Percentiles rank a stretch among this genome's conserved stretches.
Conservation (phyloP, 768 basidiomycete species). For the Kwoniella mangroviensis region DNA sequence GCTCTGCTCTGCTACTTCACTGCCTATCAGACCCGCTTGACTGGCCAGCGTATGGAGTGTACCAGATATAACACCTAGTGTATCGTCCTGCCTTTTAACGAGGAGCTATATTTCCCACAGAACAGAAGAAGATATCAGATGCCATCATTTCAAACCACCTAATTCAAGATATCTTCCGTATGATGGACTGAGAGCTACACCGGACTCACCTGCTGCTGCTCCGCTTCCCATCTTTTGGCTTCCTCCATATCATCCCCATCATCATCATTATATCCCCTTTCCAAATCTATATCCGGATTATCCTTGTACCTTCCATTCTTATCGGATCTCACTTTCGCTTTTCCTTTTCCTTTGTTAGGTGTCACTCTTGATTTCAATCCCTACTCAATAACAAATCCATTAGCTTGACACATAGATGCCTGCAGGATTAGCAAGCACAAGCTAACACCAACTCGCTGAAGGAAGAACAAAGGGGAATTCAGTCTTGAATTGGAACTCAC, state of each 20-base stretch:
- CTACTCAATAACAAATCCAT: background rate
- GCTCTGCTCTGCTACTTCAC: conserved; percentile 87
- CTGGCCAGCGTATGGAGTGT: conserved; percentile 81
- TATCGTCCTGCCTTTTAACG: conserved; percentile 83
- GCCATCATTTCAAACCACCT: no score
- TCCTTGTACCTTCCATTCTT: conserved; percentile 35
- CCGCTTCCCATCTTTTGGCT: conserved; percentile 72
- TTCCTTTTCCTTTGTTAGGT: conserved; percentile 28
- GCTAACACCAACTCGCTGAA: no score
- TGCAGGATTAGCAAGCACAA: no score
- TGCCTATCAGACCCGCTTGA: conserved; percentile 93
- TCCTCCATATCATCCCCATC: conserved; percentile 66
- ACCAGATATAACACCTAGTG: conserved; percentile 84
- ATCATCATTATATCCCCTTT: conserved; percentile 18
- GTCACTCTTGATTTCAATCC: background rate
- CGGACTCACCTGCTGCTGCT: conserved; percentile 75
- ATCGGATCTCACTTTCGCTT: conserved; percentile 4
- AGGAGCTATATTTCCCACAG: conserved; percentile 66
- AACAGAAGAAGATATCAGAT: no score
- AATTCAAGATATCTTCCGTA: background rate
- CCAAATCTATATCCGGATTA: conserved; percentile 34
- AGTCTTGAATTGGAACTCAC: conserved; percentile 61
- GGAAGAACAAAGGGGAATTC: no score
- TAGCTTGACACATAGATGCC: background rate
- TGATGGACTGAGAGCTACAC: background rate